Evolutionary conservation across 805 yeast genomes (phyloP).

Genomic region (Candida loeiensis): DNA sequence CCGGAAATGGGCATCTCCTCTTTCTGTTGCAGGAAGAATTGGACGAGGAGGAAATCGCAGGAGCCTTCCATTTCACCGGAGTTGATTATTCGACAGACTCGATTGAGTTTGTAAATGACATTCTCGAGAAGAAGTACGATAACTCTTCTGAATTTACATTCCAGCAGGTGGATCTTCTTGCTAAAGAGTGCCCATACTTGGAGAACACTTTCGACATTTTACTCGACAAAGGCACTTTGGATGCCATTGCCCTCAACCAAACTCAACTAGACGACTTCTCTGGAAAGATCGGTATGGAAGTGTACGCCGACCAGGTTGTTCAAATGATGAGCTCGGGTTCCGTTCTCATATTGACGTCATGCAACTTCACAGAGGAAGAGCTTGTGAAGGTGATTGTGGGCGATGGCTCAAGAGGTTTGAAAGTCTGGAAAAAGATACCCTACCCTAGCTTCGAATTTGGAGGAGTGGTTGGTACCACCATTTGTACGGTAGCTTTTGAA

Average conservation of each 20-base stretch:
- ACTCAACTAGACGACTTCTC: slow-evolving; percentile 40
- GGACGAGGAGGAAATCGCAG: slow-evolving; percentile 26
- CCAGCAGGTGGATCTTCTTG: slow-evolving; percentile 60
- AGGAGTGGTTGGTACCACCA: slow-evolving; percentile 82
- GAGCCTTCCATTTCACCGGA: slow-evolving; percentile 43
- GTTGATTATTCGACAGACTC: slow-evolving; percentile 84
- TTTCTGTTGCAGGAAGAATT: slow-evolving; percentile 68
- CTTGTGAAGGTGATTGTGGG: slow-evolving; percentile 50
- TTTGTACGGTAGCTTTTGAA: slow-evolving; percentile 77
- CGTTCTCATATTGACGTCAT: slow-evolving; percentile 74
- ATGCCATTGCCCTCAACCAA: slow-evolving; percentile 89
- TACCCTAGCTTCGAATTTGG: slow-evolving; percentile 89
- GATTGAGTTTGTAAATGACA: slow-evolving; percentile 65
- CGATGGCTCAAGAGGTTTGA: slow-evolving; percentile 37
- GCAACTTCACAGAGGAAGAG: slow-evolving; percentile 88
- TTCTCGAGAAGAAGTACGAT: slow-evolving; percentile 42
- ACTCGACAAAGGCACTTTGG: slow-evolving; percentile 92
- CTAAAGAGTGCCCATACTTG: slow-evolving; percentile 21
- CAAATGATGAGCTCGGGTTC: slow-evolving; percentile 55
- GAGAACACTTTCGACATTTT: slow-evolving; percentile 62
- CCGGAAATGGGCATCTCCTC: slow-evolving; percentile 92
- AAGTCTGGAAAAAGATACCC: slow-evolving; percentile 60
- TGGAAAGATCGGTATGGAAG: slow-evolving; percentile 47
- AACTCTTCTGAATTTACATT: slow-evolving; percentile 47
- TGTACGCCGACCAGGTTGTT: slow-evolving; percentile 60